Evolutionary conservation across 1,284 basidiomycete genomes (phyloP), one percentile per base, ranked within the genome.

Genomic region (Anthracocystis panici-leucophaei): DNA sequence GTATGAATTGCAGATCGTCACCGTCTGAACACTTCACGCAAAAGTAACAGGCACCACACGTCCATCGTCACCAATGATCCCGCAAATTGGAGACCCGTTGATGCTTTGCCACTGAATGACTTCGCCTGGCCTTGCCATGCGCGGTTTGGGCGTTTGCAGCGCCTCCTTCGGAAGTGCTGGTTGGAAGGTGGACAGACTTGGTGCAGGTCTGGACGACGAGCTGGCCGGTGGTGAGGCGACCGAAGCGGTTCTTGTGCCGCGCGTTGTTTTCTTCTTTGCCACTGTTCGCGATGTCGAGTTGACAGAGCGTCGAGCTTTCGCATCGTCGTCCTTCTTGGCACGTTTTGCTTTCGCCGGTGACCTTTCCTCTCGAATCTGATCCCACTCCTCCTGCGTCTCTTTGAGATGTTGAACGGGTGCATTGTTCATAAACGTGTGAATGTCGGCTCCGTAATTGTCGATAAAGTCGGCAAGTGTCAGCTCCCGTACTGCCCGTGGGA

Each of bases 31-130:
- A n/a, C 44, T 14, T 49, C 57, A 65, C 40, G 70, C 65, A 11
- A 75, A 64, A 9, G 58, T 41, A 40, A 78, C 61, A 7, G 65
- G 68, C 2, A 69, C 44, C 2, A 78, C 58, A 2, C 59, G 35
- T 16, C 78, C 78, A 35, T 80, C 73, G 35, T 58, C 58, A 18
- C 69, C 75, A n/a, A 80, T 65, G 45, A 80, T 58, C n/a, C 78
- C 75, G 25, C 58, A 73, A 38, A 80, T 80, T 42, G 78, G 78
- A 5, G 67, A 72, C 12, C 78, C 78, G 42, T 78, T 80, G 58
- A 76, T 62, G 54, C 75, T 77, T n/a, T 45, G 52, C 57, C 63
- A 75, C 33, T 75, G 68, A 40, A 80, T 63, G 42, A 63, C 31
- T 48, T 80, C 78, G 18, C 78, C 78, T n/a, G 68, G 60, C 35